Evolutionary conservation across 345 rosid species (phyloP), one percentile per base, ranked within the genome.

Genomic region (Melastoma malabathricum): DNA sequence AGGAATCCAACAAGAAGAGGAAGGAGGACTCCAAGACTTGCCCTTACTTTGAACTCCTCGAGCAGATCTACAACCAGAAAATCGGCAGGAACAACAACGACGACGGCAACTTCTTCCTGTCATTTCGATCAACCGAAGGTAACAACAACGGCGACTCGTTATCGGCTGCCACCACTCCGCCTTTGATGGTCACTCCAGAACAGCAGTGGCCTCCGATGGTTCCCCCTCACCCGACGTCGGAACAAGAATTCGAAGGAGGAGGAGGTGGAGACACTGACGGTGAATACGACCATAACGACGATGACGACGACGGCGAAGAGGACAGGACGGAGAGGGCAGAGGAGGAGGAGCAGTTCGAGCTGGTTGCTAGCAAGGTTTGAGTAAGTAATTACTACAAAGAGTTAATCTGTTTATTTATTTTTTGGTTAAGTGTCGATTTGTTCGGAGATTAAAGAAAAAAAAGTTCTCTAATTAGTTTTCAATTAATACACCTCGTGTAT

Each of bases 11-110:
- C 61, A 78, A 68, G 63, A 64, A 51, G 39, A 66, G 89, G 66
- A 70, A 81, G 0, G 83, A 68, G 43, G 81, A 78, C 60, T 76
- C 89, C 39, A 82, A 76, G 46, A 78, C 89, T 4, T 82, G 89
- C 48, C 83, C 89, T 10, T 82, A 82, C 49, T 82, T 82, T 50
- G 70, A 74, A 20, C 81, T 69, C 50, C 75, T 79, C 41, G 78
- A 76, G 48, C 82, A 77, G 49, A 51, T 79, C 18, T 76, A 79
- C 51, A 73, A 59, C 61, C 72, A 73, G 57, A 79, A 56, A 68
- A 55, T 13, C 54, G 13, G 48, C 61, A 67, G 51, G 50, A 18
- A 8, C 3, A 68, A 56, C 25, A 22, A 22, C 25, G 4, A 34
- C 41, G 12, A 34, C 12, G 41, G 12, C 41, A 34, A 34, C 41